A percentile compares a stretch with the other conserved stretches of the same genome.
phyloP scores from a whole-genome alignment of 2,329 filamentous ascomycete genomes.

The Onygena corvina region DNA sequence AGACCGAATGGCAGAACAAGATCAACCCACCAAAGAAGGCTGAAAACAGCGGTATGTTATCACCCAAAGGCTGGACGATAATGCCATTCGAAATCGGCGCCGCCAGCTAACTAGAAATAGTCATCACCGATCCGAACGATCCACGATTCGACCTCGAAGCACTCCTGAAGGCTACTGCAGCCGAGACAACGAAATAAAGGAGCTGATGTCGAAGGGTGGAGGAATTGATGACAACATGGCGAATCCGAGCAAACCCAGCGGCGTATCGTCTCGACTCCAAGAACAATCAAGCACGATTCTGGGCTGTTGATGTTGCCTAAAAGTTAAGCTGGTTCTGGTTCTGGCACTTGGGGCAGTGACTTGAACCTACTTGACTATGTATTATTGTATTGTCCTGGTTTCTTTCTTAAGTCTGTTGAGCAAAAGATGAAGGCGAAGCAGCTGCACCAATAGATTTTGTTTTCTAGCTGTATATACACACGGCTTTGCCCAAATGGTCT shows the following conservation, averaged over 20 bases:
- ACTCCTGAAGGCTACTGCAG: constrained; percentile 54
- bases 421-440: constrained; percentile 14
- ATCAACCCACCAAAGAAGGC: constrained; percentile 40
- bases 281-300: constrained; percentile 1
- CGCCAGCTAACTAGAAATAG: constrained; percentile 31
- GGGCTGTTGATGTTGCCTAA: constrained; percentile 4
- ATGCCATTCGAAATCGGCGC: not conserved
- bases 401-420: constrained; percentile 24
- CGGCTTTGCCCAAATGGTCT: not conserved
- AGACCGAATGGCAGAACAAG: constrained; percentile 79
- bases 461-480: constrained; percentile 19
- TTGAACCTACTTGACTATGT: constrained; percentile 18
- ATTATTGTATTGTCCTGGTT: constrained; percentile 30
- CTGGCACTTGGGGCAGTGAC: constrained; percentile 21
- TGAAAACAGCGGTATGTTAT: constrained; percentile 22
- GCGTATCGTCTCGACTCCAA: not conserved
- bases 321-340: constrained; percentile 19
- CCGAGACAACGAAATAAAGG: constrained; percentile 23
- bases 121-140: constrained; percentile 65
- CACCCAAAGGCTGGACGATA: not conserved
- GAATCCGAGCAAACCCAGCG: not conserved
- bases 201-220: not conserved
- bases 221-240: not conserved
- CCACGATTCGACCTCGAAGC: constrained; percentile 90
- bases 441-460: constrained; percentile 32